Percentiles rank a stretch among this genome's conserved stretches.
Conservation (phyloP, 2,329 filamentous ascomycete species). For the Cucurbitaria berberidis region DNA sequence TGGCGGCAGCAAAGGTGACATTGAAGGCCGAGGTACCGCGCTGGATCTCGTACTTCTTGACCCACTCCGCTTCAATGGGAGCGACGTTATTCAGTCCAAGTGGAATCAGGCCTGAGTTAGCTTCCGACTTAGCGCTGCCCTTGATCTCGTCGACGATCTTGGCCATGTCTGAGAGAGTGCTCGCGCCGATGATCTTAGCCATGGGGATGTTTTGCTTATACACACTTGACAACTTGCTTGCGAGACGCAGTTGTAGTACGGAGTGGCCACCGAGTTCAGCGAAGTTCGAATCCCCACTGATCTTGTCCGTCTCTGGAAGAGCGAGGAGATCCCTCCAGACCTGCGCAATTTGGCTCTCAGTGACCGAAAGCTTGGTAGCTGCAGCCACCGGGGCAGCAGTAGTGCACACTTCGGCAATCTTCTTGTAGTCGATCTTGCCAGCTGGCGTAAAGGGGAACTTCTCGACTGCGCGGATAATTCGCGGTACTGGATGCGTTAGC, state of each 20-base stretch:
- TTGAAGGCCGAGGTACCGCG: conserved; percentile 33
- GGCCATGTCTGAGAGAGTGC: conserved; percentile 2
- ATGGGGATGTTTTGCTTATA: conserved; percentile 15
- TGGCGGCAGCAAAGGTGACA: conserved; percentile 24
- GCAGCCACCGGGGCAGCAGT: not conserved
- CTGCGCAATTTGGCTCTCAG: conserved; percentile 1
- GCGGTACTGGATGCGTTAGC: conserved; percentile 21
- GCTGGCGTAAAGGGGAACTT: conserved; percentile 38
- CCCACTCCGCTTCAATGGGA: conserved; percentile 29
- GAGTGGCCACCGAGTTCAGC: conserved; percentile 38
- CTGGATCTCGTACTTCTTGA: conserved; percentile 17
- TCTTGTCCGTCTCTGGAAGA: not conserved
- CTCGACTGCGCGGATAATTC: conserved; percentile 26
- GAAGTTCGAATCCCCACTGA: conserved; percentile 25
- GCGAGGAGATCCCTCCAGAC: conserved; percentile 7
- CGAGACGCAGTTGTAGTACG: conserved; percentile 19
- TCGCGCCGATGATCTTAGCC: conserved; percentile 19
- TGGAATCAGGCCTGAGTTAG: not conserved
- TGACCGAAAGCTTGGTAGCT: not conserved
- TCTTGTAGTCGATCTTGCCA: conserved; percentile 46
- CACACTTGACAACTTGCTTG: conserved; percentile 5
- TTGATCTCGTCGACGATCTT: conserved; percentile 4
- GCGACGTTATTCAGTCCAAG: conserved; percentile 9
- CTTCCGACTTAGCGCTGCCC: not conserved
- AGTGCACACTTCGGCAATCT: conserved; percentile 16